Evolutionary conservation across 768 basidiomycete species (phyloP).

Genomic region (Holtermanniella nyarrowii): DNA sequence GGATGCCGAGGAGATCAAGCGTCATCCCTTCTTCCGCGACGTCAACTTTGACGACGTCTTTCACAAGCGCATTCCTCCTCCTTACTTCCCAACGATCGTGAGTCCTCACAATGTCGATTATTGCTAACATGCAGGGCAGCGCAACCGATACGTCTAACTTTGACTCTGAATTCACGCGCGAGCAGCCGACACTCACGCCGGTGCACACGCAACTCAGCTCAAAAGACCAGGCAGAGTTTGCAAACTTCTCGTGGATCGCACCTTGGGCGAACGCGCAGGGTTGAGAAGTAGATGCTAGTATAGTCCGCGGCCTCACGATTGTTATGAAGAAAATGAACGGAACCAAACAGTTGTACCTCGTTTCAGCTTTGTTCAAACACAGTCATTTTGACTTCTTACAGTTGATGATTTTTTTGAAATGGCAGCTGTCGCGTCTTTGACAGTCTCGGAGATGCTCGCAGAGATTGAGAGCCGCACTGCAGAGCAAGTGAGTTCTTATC

Average conservation of each 20-base stretch:
- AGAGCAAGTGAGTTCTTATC: conserved; percentile 14
- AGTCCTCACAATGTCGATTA: conserved; percentile 5
- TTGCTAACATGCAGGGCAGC: neutral
- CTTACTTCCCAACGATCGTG: conserved; percentile 90
- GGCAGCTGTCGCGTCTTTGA: too few species aligned
- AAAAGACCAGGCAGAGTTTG: conserved; percentile 88
- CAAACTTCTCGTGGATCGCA: conserved; percentile 78
- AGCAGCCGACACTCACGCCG: conserved; percentile 93
- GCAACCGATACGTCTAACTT: conserved; percentile 49
- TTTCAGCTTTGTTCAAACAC: too few species aligned
- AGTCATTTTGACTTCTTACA: too few species aligned
- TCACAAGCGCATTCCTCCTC: conserved; percentile 90
- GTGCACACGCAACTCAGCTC: conserved; percentile 86
- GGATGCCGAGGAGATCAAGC: conserved; percentile 95
- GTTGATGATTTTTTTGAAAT: too few species aligned
- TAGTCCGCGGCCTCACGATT: neutral
- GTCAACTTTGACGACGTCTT: conserved; percentile 94
- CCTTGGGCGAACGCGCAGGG: conserved; percentile 17
- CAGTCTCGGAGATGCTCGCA: conserved; percentile 12
- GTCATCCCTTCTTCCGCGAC: conserved; percentile 97
- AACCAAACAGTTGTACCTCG: neutral
- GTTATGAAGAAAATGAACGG: neutral
- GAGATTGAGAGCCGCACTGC: conserved; percentile 21
- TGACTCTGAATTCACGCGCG: conserved; percentile 91
- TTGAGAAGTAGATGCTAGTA: neutral